Conservation (phyloP, 1,284 basidiomycete species). For the Microstroma glucosiphilum region DNA sequence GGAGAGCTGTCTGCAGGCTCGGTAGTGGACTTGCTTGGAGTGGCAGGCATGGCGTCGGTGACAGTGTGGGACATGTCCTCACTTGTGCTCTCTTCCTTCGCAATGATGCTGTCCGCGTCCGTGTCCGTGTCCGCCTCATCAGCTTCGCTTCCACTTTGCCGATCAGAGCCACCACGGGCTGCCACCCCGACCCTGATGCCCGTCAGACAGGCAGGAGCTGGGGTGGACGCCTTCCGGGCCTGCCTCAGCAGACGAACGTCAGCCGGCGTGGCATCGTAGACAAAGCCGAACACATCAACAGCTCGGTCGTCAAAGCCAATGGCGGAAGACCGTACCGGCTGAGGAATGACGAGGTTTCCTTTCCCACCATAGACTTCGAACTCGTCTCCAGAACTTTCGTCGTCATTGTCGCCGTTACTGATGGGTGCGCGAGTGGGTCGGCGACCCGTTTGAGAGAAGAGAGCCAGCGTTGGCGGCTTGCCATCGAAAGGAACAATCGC, state of each 20-base stretch:
- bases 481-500: constrained; percentile 78
- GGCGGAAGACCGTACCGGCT: constrained; percentile 53
- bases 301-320: constrained; percentile 5
- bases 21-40: not conserved
- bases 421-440: not conserved
- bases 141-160: constrained; percentile 30
- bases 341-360: constrained; percentile 25
- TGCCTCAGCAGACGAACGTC: constrained; percentile 70
- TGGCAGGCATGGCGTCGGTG: not conserved
- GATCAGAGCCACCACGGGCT: constrained; percentile 36
- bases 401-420: constrained; percentile 7
- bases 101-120: constrained; percentile 18
- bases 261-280: constrained; percentile 69
- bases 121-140: constrained; percentile 14
- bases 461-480: constrained; percentile 67
- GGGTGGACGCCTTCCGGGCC: constrained; percentile 66
- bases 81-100: constrained; percentile 15
- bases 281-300: constrained; percentile 69
- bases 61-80: not conserved
- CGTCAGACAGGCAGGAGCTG: constrained; percentile 74
- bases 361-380: constrained; percentile 51
- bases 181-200: constrained; percentile 67
- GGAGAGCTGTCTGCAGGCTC: not conserved
- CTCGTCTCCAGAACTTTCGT: constrained; percentile 43
- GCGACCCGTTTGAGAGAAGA: constrained; percentile 21